Percentiles rank a stretch among this genome's conserved stretches.
Conservation (phyloP, 1,284 basidiomycete genomes). For the Trichosporon faecale region DNA sequence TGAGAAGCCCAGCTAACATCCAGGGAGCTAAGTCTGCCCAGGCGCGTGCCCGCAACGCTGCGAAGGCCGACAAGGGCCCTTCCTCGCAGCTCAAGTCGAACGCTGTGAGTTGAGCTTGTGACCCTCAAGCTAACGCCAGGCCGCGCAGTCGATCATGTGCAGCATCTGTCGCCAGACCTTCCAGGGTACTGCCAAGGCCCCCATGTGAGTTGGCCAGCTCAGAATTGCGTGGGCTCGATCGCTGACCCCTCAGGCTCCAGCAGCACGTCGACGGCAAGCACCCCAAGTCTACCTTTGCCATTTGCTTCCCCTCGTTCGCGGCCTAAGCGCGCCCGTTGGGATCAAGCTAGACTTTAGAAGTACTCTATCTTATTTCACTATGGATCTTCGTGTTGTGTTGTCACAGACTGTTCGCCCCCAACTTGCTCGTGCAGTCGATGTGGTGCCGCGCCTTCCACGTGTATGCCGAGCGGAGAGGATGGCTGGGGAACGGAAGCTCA, state of each 20-base stretch:
- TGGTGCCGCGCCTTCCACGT: background rate
- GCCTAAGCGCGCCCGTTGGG: conserved; percentile 16
- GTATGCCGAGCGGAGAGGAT: background rate
- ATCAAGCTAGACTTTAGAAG: background rate
- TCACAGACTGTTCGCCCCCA: background rate
- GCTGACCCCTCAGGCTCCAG: conserved; percentile 33
- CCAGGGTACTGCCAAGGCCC: conserved; percentile 54
- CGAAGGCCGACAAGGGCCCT: conserved; percentile 34
- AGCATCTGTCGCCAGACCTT: conserved; percentile 54
- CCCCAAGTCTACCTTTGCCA: conserved; percentile 32
- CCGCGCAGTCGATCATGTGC: conserved; percentile 55
- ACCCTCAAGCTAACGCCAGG: conserved; percentile 28
- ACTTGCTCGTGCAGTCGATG: background rate
- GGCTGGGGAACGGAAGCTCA: background rate
- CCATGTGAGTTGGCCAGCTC: conserved; percentile 39
- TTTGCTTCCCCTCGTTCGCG: conserved; percentile 42
- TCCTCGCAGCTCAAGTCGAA: conserved; percentile 44
- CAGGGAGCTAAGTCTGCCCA: conserved; percentile 51
- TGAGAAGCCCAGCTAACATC: conserved; percentile 12
- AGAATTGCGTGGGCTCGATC: background rate
- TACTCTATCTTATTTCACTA: background rate
- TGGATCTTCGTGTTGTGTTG: conserved; percentile 8
- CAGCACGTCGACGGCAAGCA: conserved; percentile 44
- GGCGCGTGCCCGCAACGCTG: conserved; percentile 39
- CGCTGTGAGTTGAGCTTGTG: conserved; percentile 1